Evolutionary conservation across 2,329 filamentous ascomycete species (phyloP), one percentile per base, ranked within the genome.

Genomic region (Clarireedia paspali): DNA sequence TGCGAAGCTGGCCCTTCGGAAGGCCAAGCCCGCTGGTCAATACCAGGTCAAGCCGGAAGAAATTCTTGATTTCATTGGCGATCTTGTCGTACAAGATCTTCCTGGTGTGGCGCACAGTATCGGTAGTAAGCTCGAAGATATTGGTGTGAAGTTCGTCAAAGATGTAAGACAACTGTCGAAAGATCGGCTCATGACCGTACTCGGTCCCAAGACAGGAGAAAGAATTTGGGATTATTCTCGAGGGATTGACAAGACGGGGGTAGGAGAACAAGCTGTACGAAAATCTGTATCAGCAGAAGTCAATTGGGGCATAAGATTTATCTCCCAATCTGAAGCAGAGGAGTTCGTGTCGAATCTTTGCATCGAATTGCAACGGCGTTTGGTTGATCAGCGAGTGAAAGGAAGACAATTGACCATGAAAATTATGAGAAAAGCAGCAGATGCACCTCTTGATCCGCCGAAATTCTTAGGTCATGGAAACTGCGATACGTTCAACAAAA

Each of bases 281-380:
- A 99, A 97, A 68, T 97, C 92, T 0, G 90, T 99, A 0, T 97
- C 94, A 2, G 92, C 92, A 1, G 94, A 99, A 69, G 90, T 99
- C 60, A 99, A 94, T 65, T 99, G 94, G 94, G 94, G 95, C 2
- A 95, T 99, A 55, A 85, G 94, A 5, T 99, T 99, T 68, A 83
- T 94, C 63, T 95, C 81, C 58, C 90, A 96, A 66, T 79, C 82
- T n/a, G 92, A 99, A 71, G 91, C 91, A 0, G 92, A 97, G 57
- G 89, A 95, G 61, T 99, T 99, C 69, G 80, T 97, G 30, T 76
- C 83, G 59, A 94, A 89, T 62, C 75, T 99, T 0, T 94, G 89
- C 67, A 85, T 85, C 55, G 94, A 99, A 70, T 74, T 99, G 6
- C 85, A 91, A 63, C 86, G 85, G 55, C 81, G 94, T 1, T 74